Conservation (phyloP, 2,329 filamentous ascomycete genomes). For the Trichoderma gracile region DNA sequence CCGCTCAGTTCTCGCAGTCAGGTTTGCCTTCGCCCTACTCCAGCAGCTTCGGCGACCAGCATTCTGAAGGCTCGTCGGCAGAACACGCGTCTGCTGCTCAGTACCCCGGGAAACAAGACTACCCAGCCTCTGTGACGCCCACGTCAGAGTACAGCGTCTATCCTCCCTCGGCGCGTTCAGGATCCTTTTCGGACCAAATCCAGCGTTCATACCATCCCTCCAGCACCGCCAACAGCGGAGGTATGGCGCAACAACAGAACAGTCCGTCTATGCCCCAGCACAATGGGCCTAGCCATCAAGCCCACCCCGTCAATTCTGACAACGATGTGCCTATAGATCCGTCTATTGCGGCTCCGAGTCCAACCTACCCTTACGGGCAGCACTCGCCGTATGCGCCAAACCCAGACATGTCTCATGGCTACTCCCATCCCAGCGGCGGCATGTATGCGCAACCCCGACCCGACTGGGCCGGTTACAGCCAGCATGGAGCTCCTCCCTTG, state of each 20-base stretch:
- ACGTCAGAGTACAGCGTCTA: slow-evolving; percentile 87
- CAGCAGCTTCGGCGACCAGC: slow-evolving; percentile 64
- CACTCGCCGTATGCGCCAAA: slow-evolving; percentile 86
- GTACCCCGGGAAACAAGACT: slow-evolving; percentile 79
- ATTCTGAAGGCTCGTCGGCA: slow-evolving; percentile 84
- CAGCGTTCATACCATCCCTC: slow-evolving; percentile 81
- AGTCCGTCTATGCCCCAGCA: slow-evolving; percentile 92
- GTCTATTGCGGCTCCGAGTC: slow-evolving; percentile 90
- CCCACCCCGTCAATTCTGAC: slow-evolving; percentile 86
- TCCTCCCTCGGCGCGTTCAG: slow-evolving; percentile 73
- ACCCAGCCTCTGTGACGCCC: slow-evolving; percentile 77
- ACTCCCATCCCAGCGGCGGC: slow-evolving; percentile 61
- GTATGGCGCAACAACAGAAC: slow-evolving; percentile 96
- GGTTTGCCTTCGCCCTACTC: slow-evolving; percentile 78
- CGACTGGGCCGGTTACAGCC: slow-evolving; percentile 71
- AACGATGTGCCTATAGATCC: slow-evolving; percentile 98
- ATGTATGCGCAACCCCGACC: slow-evolving; percentile 71
- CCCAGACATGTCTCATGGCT: slow-evolving; percentile 83
- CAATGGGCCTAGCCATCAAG: slow-evolving; percentile 78
- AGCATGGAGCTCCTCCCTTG: slow-evolving; percentile 52
- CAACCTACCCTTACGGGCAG: slow-evolving; percentile 79
- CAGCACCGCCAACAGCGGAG: slow-evolving; percentile 71
- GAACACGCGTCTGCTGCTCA: slow-evolving; percentile 93
- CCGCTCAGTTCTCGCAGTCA: slow-evolving; percentile 81
- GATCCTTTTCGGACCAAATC: slow-evolving; percentile 84